A percentile compares a stretch with the other conserved stretches of the same genome.
phyloP scores from a whole-genome alignment of 306 rosid genomes.

The Prosopis cineraria region DNA sequence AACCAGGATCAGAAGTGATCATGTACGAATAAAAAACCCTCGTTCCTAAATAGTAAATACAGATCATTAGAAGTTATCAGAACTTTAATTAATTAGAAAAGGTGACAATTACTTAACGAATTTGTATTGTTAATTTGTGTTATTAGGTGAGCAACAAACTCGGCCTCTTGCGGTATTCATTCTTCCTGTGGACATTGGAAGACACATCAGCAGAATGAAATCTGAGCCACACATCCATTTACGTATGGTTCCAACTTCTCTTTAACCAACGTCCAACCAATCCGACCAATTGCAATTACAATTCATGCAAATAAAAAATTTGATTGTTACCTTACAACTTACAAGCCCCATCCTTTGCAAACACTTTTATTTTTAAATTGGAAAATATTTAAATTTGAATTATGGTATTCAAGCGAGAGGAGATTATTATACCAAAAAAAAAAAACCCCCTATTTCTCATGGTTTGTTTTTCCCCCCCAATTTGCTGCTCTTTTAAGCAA shows the following conservation, averaged over 20 bases:
- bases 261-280: constrained; percentile 31
- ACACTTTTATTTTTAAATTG: too few relatives aligned
- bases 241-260: neutral
- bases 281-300: neutral
- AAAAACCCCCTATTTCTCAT: neutral
- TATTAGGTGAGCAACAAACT: constrained; percentile 31
- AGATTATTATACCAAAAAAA: too few relatives aligned
- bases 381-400: neutral
- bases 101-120: constrained; percentile 1
- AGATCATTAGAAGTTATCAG: neutral
- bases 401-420: neutral
- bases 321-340: neutral
- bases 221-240: neutral
- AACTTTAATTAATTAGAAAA: neutral
- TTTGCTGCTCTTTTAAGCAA: neutral
- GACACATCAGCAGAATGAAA: constrained; percentile 1
- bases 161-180: too few relatives aligned
- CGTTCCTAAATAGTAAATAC: neutral
- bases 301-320: neutral
- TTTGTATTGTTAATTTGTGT: constrained; percentile 11
- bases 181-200: neutral
- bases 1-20: too few relatives aligned
- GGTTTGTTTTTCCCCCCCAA: too few relatives aligned
- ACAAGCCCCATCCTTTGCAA: too few relatives aligned
- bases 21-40: neutral